These are phyloP conservation scores for Solanum ahanhuiri DNA, from an alignment of 257 asterid species.

Conservation along the genomic window DNA sequence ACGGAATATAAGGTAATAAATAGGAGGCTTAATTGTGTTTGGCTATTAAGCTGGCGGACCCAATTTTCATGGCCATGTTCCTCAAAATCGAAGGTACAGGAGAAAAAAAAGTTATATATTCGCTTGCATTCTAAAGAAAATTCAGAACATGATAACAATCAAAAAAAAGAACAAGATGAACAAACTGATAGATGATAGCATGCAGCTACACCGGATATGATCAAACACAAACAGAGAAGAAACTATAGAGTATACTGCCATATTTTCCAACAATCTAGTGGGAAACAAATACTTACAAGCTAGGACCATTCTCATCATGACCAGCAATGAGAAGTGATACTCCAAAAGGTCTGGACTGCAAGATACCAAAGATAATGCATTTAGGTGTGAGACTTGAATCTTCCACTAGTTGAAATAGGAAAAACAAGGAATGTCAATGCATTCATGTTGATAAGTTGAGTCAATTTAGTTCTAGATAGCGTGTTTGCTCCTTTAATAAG, in stretches of 20 bases:
- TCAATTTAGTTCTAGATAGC: background rate
- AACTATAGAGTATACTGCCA: background rate
- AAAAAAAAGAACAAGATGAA: background rate
- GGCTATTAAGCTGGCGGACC: background rate
- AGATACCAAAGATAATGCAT: background rate
- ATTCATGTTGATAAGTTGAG: background rate
- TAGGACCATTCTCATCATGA: slow-evolving; percentile 87
- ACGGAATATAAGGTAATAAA: background rate
- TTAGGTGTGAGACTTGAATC: background rate
- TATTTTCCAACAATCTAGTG: background rate
- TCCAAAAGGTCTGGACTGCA: slow-evolving; percentile 98
- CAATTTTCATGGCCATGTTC: background rate
- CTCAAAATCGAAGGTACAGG: background rate
- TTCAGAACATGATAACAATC: background rate
- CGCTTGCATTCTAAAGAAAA: background rate
- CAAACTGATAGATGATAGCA: background rate
- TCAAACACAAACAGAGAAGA: background rate
- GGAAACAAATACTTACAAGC: slow-evolving; percentile 49
- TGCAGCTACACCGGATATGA: background rate
- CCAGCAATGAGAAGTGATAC: slow-evolving; percentile 95
- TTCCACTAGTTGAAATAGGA: background rate
- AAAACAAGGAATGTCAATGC: background rate
- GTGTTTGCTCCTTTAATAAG: background rate
- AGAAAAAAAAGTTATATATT: background rate
- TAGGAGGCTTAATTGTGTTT: background rate